phyloP scores from a whole-genome alignment of 805 yeast genomes.

The Wickerhamomyces chaumierensis region DNA sequence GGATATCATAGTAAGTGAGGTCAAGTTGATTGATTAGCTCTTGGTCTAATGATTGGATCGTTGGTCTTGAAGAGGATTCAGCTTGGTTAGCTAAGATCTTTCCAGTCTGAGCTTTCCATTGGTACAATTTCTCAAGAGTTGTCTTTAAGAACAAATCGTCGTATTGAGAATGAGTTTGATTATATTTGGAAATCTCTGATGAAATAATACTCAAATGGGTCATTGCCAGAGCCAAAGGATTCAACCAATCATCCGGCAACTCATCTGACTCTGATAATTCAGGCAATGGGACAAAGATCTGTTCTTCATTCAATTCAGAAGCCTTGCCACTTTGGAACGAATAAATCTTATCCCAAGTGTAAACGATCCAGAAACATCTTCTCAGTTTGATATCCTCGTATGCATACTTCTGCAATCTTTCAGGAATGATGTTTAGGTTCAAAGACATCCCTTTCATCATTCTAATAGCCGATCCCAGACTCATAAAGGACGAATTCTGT shows the following conservation, averaged over 20 bases:
- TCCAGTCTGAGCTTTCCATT: constrained; percentile 10
- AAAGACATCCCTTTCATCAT: constrained; percentile 35
- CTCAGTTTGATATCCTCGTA: constrained; percentile 34
- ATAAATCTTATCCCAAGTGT: constrained; percentile 39
- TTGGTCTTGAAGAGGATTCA: constrained; percentile 1
- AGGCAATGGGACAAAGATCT: constrained; percentile 26
- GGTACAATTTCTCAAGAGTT: constrained; percentile 8
- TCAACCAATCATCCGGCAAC: constrained; percentile 27
- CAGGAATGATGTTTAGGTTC: constrained; percentile 21
- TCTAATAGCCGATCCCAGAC: constrained; percentile 30
- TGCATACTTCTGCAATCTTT: constrained; percentile 9
- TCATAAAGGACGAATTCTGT: constrained; percentile 31
- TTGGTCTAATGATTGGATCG: constrained; percentile 7
- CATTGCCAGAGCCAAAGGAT: constrained; percentile 34
- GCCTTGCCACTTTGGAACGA: constrained; percentile 42
- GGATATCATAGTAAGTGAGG: constrained; percentile 13
- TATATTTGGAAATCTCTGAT: constrained; percentile 23
- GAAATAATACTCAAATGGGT: constrained; percentile 31
- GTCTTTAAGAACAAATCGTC: constrained; percentile 12
- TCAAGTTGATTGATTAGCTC: constrained; percentile 11
- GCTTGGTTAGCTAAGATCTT: background rate
- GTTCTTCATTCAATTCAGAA: constrained; percentile 25
- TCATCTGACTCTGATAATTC: background rate
- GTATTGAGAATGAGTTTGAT: constrained; percentile 5
- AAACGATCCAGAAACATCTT: constrained; percentile 45